Base-by-base conservation (phyloP, 139 green algal genomes). In the Ostreobium quekettii region DNA sequence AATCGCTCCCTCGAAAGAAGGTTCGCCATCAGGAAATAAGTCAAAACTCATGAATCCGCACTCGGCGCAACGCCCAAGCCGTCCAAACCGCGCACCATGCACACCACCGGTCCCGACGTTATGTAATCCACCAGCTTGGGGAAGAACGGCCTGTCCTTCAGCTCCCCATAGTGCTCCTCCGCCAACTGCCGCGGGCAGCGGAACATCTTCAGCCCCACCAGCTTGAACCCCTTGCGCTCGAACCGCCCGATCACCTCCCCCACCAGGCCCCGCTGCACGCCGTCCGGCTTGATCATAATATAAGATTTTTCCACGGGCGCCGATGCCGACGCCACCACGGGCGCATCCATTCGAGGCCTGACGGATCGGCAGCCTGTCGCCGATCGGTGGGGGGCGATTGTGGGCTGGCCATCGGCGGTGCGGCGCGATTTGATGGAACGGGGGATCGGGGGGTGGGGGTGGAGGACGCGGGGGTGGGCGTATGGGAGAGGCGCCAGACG, bases 231-330 rank as follows among this genome's bases (percentile, higher is more conserved):
- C 67, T 89, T 89, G 32, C 73, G 72, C 78, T 93, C 87, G 69
- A 90, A 90, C 3, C 75, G 85, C 29, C 73, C 74, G 66, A 97
- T 91, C 76, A 96, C 91, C 19, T 96, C 83, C 47, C 89, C 88
- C 29, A 97, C 79, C 48, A 97, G 78, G 59, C 81, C 83, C 24
- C 91, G 80, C 81, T 96, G 89, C 22, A 99, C 93, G 62, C 91
- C 93, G 61, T 99, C 93, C 2, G 93, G 93, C 85, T 98, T 98
- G 62, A 98, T 86, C 83, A 91, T 91, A 57, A 93, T 76, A 68
- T 84, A 91, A 19, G 80, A 82, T n/a, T 66, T 71, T 73, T 91
- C 84, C 46, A 32, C 63, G 26, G 26, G 59, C 59, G 46, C 36
- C 36, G 63, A 64, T 19, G 19, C 42, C 42, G 42, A 11, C 15